A percentile compares a stretch with the other conserved stretches of the same genome.
These are phyloP conservation scores for Pseudopithomyces chartarum DNA, from an alignment of 2,329 filamentous ascomycete species.

Conservation along the genomic window DNA sequence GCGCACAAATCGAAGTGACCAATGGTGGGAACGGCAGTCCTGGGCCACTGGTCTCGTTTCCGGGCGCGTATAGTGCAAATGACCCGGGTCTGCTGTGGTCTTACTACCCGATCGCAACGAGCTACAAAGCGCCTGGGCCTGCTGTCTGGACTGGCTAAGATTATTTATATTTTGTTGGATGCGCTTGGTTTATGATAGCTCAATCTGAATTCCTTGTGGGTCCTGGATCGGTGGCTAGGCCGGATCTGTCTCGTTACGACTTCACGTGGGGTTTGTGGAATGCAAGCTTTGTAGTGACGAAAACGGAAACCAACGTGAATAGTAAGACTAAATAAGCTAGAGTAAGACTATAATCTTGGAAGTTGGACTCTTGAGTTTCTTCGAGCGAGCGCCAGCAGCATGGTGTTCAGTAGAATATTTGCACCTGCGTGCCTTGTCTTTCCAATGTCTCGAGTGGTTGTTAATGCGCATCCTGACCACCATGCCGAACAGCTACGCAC, in stretches of 20 bases:
- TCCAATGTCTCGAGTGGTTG: not conserved
- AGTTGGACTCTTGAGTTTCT: not conserved
- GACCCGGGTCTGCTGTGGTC: conserved; percentile 38
- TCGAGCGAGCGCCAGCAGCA: not conserved
- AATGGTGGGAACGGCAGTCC: conserved; percentile 45
- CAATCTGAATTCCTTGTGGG: not conserved
- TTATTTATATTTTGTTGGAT: not conserved
- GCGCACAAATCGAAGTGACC: conserved; percentile 51
- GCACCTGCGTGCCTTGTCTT: not conserved
- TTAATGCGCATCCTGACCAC: not conserved
- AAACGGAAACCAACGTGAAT: conserved; percentile 9
- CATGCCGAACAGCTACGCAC: not conserved
- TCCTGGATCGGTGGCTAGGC: not conserved
- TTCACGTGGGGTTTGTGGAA: not conserved
- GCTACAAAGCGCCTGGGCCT: conserved; percentile 34
- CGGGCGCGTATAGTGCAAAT: conserved; percentile 43
- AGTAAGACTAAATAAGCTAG: not conserved
- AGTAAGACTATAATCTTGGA: not conserved
- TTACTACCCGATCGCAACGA: conserved; percentile 34
- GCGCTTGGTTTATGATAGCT: not conserved
- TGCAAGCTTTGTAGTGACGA: conserved; percentile 4
- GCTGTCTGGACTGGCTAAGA: conserved; percentile 27
- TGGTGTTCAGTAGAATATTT: not conserved
- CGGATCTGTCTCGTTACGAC: conserved; percentile 2
- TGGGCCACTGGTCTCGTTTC: conserved; percentile 47